Conservation (phyloP, 108 stramenopile species). For the Conticribra guillardii region DNA sequence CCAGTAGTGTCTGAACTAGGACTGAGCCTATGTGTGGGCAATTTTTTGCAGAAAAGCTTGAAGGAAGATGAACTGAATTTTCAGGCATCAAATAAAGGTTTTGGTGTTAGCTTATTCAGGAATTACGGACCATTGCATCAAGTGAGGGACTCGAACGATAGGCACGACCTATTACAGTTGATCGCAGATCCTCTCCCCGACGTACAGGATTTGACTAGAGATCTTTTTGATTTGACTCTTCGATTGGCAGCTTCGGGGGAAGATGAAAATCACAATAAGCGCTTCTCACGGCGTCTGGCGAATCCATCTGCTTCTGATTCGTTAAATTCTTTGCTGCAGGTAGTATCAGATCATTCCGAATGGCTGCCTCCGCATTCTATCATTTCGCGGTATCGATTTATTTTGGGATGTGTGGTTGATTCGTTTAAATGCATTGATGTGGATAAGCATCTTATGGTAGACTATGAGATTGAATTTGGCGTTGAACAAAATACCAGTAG, state of each 20-base stretch:
- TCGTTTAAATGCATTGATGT: conserved; percentile 20
- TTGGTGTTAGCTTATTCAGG: conserved; percentile 17
- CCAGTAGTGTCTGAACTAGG: conserved; percentile 47
- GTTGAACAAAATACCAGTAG: too few species aligned
- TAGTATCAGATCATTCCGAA: conserved; percentile 37
- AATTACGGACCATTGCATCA: conserved; percentile 5
- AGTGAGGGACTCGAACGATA: conserved; percentile 2
- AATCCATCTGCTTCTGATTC: conserved; percentile 41
- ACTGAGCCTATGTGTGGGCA: conserved; percentile 33
- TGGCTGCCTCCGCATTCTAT: conserved; percentile 37
- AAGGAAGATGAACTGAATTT: background rate
- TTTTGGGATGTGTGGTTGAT: conserved; percentile 20
- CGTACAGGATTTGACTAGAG: conserved; percentile 33
- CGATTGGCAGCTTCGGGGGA: conserved; percentile 43
- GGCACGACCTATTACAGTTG: conserved; percentile 13
- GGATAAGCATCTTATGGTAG: background rate
- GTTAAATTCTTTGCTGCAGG: conserved; percentile 32
- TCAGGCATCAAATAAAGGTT: background rate
- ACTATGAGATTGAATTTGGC: background rate
- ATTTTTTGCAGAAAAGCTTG: conserved; percentile 25
- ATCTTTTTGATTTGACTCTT: conserved; percentile 46
- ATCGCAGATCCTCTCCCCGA: conserved; percentile 37
- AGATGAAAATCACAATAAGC: conserved; percentile 25
- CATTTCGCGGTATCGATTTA: conserved; percentile 21
- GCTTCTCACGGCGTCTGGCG: conserved; percentile 32